Evolutionary conservation across 2,329 filamentous ascomycete genomes (phyloP).

Genomic region (Penicillium sp.): DNA sequence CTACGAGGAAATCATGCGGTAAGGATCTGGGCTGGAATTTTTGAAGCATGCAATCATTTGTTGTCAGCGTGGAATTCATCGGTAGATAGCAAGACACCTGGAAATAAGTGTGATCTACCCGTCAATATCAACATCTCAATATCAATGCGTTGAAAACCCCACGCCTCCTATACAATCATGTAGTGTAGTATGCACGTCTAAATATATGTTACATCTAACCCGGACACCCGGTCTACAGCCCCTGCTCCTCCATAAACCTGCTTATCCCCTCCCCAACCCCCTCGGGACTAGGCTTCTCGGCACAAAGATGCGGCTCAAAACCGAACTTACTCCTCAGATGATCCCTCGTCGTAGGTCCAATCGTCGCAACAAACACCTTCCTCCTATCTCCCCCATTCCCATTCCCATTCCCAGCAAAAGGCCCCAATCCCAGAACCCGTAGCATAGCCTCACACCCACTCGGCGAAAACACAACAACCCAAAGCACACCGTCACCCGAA

Average conservation of each 20-base stretch:
- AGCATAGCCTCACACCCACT: slow-evolving; percentile 63
- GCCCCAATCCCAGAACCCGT: slow-evolving; percentile 46
- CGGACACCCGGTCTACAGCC: not conserved
- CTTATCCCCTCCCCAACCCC: slow-evolving; percentile 70
- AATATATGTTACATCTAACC: not conserved
- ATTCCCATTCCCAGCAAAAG: slow-evolving; percentile 2
- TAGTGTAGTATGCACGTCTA: not conserved
- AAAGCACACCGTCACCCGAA: slow-evolving; percentile 20
- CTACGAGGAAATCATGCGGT: slow-evolving; percentile 92
- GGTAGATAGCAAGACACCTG: slow-evolving; percentile 5
- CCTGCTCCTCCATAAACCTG: slow-evolving; percentile 39
- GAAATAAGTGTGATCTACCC: not conserved
- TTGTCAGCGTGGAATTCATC: not conserved
- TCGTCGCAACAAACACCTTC: slow-evolving; percentile 69
- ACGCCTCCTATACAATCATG: too few species aligned
- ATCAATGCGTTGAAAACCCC: not conserved
- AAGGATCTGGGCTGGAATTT: slow-evolving; percentile 20
- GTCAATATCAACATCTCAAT: not conserved
- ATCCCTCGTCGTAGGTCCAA: slow-evolving; percentile 87
- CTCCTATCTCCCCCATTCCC: slow-evolving; percentile 10
- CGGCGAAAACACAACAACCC: slow-evolving; percentile 56
- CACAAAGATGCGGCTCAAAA: slow-evolving; percentile 59
- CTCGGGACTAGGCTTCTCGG: slow-evolving; percentile 76
- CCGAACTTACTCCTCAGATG: slow-evolving; percentile 55
- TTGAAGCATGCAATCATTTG: slow-evolving; percentile 15